Evolutionary conservation across 1,284 basidiomycete species (phyloP), one percentile per base, ranked within the genome.

Genomic region (Sutorius eximius): DNA sequence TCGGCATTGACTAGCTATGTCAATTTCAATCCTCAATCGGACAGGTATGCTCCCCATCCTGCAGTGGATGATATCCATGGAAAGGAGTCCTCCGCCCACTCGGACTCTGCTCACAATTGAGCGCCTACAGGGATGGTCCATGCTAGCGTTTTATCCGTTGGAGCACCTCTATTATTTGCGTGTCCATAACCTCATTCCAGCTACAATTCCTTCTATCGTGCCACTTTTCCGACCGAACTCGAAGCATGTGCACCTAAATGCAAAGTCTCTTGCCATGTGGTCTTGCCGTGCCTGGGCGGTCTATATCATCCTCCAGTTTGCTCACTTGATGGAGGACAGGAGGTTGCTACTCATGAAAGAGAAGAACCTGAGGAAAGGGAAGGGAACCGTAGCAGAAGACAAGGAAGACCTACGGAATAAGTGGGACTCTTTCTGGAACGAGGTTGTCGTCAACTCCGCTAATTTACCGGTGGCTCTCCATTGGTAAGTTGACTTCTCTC

Each of bases 381-480:
- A 84, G 61, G 78, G 78, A 3, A 58, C 77, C 24, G 71, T 67
- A n/a, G 63, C 61, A 3, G 73, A 73, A 22, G 85, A 89, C 57
- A 81, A 81, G 59, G 73, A 77, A 29, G 83, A 87, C 49, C 66
- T 92, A 22, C 61, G 69, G 42, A 75, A 81, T 57, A 74, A 82
- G 59, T 88, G 88, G 82, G 79, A 82, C 58, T 82, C 86, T 15
- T 84, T 89, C 55, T 83, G 84, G 77, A 86, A 83, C 56, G 89
- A 93, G 61, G 67, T 90, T 24, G 73, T 89, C 46, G 82, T 85
- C 45, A 94, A 93, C 64, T 58, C 87, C 5, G 85, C 83, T 32
- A 89, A 93, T 68, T 72, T 93, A 38, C 93, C 92, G 4, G 71
- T 92, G 52, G 90, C 92, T 5, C 70, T 93, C 48, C 93, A 95